phyloP scores from a whole-genome alignment of 331 rosid species.

The Malus hybrid region DNA sequence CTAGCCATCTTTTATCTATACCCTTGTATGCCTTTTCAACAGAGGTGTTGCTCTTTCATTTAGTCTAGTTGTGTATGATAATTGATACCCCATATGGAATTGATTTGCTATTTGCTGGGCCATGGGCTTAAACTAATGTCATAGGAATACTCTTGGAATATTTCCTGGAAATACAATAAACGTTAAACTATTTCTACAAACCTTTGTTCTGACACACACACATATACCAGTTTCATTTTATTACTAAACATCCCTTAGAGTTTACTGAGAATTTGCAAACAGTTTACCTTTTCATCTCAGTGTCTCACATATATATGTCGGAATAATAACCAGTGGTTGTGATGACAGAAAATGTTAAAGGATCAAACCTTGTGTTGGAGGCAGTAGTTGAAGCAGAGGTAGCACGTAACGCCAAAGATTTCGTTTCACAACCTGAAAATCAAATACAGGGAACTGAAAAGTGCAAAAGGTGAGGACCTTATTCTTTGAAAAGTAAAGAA shows the following conservation, averaged over 20 bases:
- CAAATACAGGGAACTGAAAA: conserved; percentile 19
- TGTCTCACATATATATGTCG: no score
- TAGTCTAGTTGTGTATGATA: background rate
- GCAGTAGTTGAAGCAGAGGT: conserved; percentile 40
- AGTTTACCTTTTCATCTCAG: background rate
- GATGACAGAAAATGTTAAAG: conserved; percentile 30
- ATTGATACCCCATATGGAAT: no score
- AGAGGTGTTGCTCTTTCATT: background rate
- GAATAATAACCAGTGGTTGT: conserved; percentile 10
- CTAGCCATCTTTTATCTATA: background rate
- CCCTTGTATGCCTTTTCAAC: background rate
- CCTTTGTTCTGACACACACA: background rate
- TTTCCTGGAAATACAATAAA: background rate
- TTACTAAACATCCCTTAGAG: background rate
- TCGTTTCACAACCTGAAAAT: conserved; percentile 49
- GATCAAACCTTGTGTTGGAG: conserved; percentile 66
- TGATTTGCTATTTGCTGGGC: background rate
- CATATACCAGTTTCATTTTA: background rate
- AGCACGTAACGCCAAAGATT: conserved; percentile 59
- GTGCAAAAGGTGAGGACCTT: background rate
- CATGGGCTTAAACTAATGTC: no score
- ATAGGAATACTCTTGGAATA: background rate
- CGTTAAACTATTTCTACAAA: background rate
- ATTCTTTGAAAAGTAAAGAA: background rate
- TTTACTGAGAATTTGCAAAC: background rate